Conservation (phyloP, 495 filamentous ascomycete species). For the Apiosordaria backusii region DNA sequence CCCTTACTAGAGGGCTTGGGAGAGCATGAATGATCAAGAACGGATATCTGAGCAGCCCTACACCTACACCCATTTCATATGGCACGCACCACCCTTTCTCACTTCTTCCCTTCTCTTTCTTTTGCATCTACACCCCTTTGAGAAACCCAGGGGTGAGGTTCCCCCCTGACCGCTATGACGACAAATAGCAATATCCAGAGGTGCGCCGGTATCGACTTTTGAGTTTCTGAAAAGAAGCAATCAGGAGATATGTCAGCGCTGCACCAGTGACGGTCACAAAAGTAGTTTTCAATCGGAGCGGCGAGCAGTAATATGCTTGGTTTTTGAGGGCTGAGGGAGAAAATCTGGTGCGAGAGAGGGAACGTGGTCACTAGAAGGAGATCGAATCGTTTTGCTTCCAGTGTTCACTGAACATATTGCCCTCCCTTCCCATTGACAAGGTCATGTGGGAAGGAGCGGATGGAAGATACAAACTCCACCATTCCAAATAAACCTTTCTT, state of each 20-base stretch:
- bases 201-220: slow-evolving; percentile 17
- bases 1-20: slow-evolving; percentile 7
- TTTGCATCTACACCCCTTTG: background rate
- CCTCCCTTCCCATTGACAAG: too few relatives aligned
- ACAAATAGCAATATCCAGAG: slow-evolving; percentile 10
- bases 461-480: too few relatives aligned
- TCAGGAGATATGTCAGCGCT: slow-evolving; percentile 10
- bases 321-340: background rate
- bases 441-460: slow-evolving; percentile 5
- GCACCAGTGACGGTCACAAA: slow-evolving; percentile 38
- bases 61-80: background rate
- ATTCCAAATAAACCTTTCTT: too few relatives aligned
- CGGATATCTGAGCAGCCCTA: slow-evolving; percentile 42
- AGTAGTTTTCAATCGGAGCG: slow-evolving; percentile 61
- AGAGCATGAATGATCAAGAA: slow-evolving; percentile 39
- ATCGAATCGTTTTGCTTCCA: too few relatives aligned
- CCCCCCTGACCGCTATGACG: slow-evolving; percentile 33
- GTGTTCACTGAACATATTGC: too few relatives aligned
- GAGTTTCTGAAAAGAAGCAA: slow-evolving; percentile 1
- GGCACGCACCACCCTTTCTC: background rate
- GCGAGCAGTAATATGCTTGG: slow-evolving; percentile 4
- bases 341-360: too few relatives aligned
- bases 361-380: too few relatives aligned
- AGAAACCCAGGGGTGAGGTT: background rate
- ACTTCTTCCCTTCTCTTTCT: background rate